Conservation (phyloP, 495 filamentous ascomycete species). For the Penicillium manginii region DNA sequence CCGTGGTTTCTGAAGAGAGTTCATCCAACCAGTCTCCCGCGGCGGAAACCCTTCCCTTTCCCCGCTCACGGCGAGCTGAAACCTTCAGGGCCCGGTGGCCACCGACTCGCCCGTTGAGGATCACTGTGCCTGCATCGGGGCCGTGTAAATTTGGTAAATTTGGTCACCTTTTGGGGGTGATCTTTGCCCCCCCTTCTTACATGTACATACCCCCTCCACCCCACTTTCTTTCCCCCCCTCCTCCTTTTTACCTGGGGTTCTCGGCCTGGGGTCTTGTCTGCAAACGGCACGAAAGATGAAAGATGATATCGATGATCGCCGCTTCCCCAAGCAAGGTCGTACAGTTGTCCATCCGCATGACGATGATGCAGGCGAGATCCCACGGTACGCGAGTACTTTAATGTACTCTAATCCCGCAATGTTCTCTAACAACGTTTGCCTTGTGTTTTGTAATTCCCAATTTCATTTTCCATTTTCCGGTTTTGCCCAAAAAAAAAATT, state of each 20-base stretch:
- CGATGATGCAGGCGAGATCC: slow-evolving; percentile 10
- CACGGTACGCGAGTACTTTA: slow-evolving; percentile 25
- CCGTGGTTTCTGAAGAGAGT: neutral
- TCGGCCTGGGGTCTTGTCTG: slow-evolving; percentile 9
- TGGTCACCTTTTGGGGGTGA: neutral
- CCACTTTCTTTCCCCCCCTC: neutral
- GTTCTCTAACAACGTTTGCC: neutral
- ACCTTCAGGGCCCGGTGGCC: slow-evolving; percentile 27
- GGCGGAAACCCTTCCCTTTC: neutral
- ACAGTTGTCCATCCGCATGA: slow-evolving; percentile 20
- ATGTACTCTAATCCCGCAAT: slow-evolving; percentile 10
- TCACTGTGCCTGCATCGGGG: slow-evolving; percentile 26
- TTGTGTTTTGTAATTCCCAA: neutral
- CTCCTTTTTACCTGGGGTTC: neutral
- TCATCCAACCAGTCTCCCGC: slow-evolving; percentile 6
- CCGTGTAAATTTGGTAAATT: slow-evolving; percentile 7
- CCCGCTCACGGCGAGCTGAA: slow-evolving; percentile 11
- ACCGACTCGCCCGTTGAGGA: slow-evolving; percentile 23
- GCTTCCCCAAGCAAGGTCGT: slow-evolving; percentile 6
- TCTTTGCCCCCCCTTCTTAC: neutral
- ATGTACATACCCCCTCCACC: too few species aligned
- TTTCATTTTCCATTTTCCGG: neutral
- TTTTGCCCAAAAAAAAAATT: too few species aligned
- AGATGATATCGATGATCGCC: slow-evolving; percentile 25
- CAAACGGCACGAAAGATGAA: slow-evolving; percentile 22